phyloP scores from a whole-genome alignment of 371 early-diverging fungal species.

The Mucor plumbeus region DNA sequence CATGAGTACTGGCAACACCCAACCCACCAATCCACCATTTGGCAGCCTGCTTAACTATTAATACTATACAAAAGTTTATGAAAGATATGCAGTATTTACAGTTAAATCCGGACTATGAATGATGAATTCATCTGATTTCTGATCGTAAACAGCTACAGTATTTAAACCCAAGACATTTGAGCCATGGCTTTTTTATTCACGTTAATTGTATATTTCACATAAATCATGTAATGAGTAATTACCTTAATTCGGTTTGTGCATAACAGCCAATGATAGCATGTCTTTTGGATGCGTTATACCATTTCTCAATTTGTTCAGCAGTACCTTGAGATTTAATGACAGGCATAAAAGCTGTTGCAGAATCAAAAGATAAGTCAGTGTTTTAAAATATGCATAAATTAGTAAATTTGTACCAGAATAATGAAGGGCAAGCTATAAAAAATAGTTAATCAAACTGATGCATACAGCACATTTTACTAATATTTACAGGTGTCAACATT shows the following conservation, averaged over 20 bases:
- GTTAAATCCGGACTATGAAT: conserved; percentile 81
- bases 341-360: conserved; percentile 67
- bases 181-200: conserved; percentile 40
- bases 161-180: conserved; percentile 86
- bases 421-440: conserved; percentile 51
- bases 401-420: conserved; percentile 39
- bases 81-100: conserved; percentile 25
- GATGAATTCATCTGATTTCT: conserved; percentile 80
- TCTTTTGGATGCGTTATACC: conserved; percentile 68
- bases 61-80: background rate
- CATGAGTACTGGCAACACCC: conserved; percentile 71
- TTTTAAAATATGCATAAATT: background rate
- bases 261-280: conserved; percentile 86
- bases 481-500: conserved; percentile 51
- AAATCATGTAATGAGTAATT: conserved; percentile 15
- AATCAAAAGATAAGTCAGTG: background rate
- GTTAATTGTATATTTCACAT: background rate
- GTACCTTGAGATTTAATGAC: conserved; percentile 75
- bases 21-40: conserved; percentile 94
- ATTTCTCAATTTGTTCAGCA: conserved; percentile 71
- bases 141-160: conserved; percentile 83
- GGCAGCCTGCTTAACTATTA: conserved; percentile 48
- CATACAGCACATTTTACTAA: background rate
- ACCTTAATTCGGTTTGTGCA: conserved; percentile 85
- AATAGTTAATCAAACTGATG: background rate